Evolutionary conservation across 306 rosid species (phyloP), one percentile per base, ranked within the genome.

Genomic region (Rosa persica): DNA sequence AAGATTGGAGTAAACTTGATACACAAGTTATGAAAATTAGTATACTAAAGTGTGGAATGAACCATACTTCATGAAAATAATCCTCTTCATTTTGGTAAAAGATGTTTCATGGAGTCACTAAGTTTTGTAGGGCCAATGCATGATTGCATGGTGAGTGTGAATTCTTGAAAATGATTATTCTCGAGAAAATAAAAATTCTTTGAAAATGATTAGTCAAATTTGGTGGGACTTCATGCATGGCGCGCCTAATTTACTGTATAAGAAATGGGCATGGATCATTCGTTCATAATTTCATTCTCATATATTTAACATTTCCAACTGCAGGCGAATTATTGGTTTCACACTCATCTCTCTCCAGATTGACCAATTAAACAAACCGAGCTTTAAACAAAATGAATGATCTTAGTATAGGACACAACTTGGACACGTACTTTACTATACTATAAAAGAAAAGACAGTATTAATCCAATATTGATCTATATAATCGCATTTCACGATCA

Each of bases 181-280:
- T 20, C 12, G 10, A 54, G 23, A 20, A 8, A 43, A 43, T 12
- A 43, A 43, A 43, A 54, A n/a, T 48, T 48, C 54, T 48, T 12
- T 48, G 54, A 48, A 55, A n/a, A 55, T 25, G 40, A 17, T 25
- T 38, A n/a, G 78, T 74, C 78, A 74, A 58, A 58, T 57, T 74
- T 74, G 55, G 69, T 74, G 69, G 69, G 78, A 74, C 78, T 58
- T 74, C 54, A 23, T 58, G 67, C 67, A 61, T 61, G 67, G 39
- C 3, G 78, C 5, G 22, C 51, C 16, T 72, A 70, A 69, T 17
- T 13, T 6, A 30, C 42, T 30, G 8, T 27, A 1, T 12, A 36
- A 36, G 11, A 73, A 36, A 36, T 54, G 25, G 38, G 39, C 67
- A 54, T 57, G 40, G 55, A 25, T 39, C 67, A 73, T 38, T 22